These are phyloP conservation scores for Claviceps sp. DNA, from an alignment of 2,329 filamentous ascomycete species.

Conservation along the genomic window DNA sequence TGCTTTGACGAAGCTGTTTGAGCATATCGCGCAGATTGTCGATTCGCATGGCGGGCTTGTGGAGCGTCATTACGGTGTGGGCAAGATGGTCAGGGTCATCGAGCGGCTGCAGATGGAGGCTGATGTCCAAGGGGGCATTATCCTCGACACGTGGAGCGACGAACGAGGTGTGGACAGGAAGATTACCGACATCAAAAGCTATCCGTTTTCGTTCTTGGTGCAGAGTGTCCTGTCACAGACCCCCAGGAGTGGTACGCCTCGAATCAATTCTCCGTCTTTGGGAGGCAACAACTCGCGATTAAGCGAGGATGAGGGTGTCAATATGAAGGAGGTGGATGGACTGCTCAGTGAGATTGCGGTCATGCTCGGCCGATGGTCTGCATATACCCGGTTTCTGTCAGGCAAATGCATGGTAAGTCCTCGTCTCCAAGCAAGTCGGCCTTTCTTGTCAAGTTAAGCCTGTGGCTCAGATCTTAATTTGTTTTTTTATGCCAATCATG, in stretches of 20 bases:
- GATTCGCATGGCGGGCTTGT: slow-evolving; percentile 84
- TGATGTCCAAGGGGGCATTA: slow-evolving; percentile 89
- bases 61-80: slow-evolving; percentile 81
- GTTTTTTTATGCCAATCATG: background rate
- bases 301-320: slow-evolving; percentile 83
- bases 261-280: slow-evolving; percentile 63
- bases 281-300: slow-evolving; percentile 41
- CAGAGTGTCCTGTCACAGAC: slow-evolving; percentile 78
- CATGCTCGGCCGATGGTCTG: slow-evolving; percentile 87
- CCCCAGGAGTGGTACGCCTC: slow-evolving; percentile 48
- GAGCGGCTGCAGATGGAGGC: slow-evolving; percentile 87
- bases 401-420: slow-evolving; percentile 65
- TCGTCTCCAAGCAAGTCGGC: background rate
- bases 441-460: background rate
- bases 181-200: slow-evolving; percentile 91
- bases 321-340: slow-evolving; percentile 92
- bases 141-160: slow-evolving; percentile 90
- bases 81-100: slow-evolving; percentile 91
- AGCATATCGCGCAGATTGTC: slow-evolving; percentile 94
- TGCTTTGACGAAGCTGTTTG: slow-evolving; percentile 81
- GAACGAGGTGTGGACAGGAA: slow-evolving; percentile 74
- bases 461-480: background rate
- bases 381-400: slow-evolving; percentile 81
- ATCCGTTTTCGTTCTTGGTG: slow-evolving; percentile 92
- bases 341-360: slow-evolving; percentile 76